Evolutionary conservation across 208 protist species (phyloP), one percentile per base, ranked within the genome.

Genomic region (Acanthamoeba castellanii): DNA sequence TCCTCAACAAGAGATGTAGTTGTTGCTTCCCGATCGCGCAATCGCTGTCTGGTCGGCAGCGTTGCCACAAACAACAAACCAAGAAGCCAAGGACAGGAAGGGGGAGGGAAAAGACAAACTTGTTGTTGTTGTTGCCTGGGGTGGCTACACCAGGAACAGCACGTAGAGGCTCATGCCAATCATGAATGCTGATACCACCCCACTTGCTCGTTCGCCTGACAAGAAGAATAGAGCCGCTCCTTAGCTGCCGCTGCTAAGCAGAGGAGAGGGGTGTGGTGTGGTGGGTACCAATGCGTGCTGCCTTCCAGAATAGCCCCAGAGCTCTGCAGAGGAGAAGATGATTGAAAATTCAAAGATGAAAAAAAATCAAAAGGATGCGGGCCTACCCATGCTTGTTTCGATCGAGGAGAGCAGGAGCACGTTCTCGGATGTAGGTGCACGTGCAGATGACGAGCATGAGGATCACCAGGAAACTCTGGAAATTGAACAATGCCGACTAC

Each of bases 161-260:
- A 92, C 55, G 64, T 92, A 92, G 45, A 92, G 87, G 61, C 87
- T 92, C 87, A 92, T 92, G 34, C 61, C 87, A 3, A 92, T 74
- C 87, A 92, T 92, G 34, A 55, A 92, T 20, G 59, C 59, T 25
- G 87, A 92, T 47, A 92, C 87, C 11, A 68, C 55, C 9, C 61
- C 61, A 52, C 87, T 92, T 47, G 64, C 87, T 55, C 87, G 87
- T 30, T 92, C 87, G 8, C 87, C 87, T 92, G 34, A 20, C 16
- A 3, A 22, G 32, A 55, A 34, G 14, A 34, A 45, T 6, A 88
- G 16, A 37, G 59, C 14, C 55, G 14, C 55, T 6, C 3, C 55
- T 25, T 22, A 59, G 11, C 55, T 47, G 52, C 25, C 11, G 22
- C 27, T 37, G 13, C 1, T 64, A 1, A 59, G 52, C 74, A 52